These are phyloP conservation scores for Sporisorium iseilematis-ciliati DNA, from an alignment of 1,284 basidiomycete species.

Conservation along the genomic window DNA sequence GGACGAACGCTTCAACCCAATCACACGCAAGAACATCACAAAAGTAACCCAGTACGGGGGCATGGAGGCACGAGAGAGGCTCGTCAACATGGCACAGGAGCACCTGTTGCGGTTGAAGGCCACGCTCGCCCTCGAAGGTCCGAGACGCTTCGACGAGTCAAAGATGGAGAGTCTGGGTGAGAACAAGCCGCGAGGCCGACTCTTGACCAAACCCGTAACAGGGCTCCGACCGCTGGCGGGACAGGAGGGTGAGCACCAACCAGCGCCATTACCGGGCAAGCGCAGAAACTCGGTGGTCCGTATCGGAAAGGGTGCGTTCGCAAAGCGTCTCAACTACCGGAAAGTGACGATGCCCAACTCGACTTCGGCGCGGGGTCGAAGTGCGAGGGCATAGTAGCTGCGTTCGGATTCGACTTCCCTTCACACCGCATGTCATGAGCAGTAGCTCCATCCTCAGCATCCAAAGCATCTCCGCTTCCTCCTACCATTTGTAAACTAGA, in stretches of 20 bases:
- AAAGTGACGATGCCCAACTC: conserved; percentile 29
- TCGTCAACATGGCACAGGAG: conserved; percentile 49
- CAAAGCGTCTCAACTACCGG: conserved; percentile 58
- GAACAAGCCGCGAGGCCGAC: conserved; percentile 49
- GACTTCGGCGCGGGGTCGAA: conserved; percentile 4
- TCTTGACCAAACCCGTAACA: conserved; percentile 51
- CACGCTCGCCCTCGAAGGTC: conserved; percentile 49
- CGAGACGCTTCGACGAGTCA: conserved; percentile 47
- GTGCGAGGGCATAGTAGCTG: background rate
- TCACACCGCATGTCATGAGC: background rate
- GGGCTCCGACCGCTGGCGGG: conserved; percentile 54
- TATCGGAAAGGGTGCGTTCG: conserved; percentile 64
- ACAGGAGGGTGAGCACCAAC: conserved; percentile 27
- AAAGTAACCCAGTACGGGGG: conserved; percentile 64
- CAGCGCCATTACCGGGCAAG: conserved; percentile 43
- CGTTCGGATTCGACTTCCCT: background rate
- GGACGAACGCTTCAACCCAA: conserved; percentile 52
- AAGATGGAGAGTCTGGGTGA: conserved; percentile 34
- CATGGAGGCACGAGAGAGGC: conserved; percentile 48
- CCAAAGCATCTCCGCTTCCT: conserved; percentile 7
- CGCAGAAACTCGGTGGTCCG: conserved; percentile 62
- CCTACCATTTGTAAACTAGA: conserved; percentile 38
- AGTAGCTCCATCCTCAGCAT: background rate
- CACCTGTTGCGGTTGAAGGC: conserved; percentile 61
- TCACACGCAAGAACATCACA: conserved; percentile 61